Base-by-base conservation (phyloP, 257 asterid genomes). In the Vinca minor region DNA sequence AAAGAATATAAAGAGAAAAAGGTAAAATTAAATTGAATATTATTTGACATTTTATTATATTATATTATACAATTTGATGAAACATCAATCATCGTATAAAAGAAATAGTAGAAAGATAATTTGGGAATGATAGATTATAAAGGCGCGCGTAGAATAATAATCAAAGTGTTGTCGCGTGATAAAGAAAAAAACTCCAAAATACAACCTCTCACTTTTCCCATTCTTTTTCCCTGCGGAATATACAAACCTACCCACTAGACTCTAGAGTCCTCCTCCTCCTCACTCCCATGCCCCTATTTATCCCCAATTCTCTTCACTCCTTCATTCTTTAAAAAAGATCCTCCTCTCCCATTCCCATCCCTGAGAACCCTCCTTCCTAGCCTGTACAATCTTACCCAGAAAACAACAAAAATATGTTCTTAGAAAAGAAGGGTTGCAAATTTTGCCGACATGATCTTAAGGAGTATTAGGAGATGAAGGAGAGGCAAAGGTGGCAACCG, bases 401-500 rank as follows among this genome's bases (percentile, higher is more conserved):
- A 34, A 34, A 11, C 15, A 36, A 1, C 38, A 34, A 26, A 14
- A 42, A 63, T 49, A 59, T 42, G 59, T 32, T 42, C 39, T 35
- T 26, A 8, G 52, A 12, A 21, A 38, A 8, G 52, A 12, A 21
- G 31, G 67, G 73, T 46, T 45, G 34, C 9, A 57, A 44, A 15
- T 18, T 17, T 25, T 28, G 62, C n/a, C n/a, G n/a, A n/a, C n/a
- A n/a, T n/a, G 38, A 44, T 48, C 62, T 9, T 38, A 7, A 34
- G 38, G 8, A 21, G 18, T 17, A 62, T 28, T 12, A 32, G 76
- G 84, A 75, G 73, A 83, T 85, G 95, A 86, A 84, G 78, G 94
- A 87, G 70, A 73, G 93, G 44, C 97, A 90, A 79, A 73, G 96
- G 74, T 87, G 97, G 95, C 88, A 82, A 44, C 84, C 95, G 18